Percentiles rank a stretch among this genome's conserved stretches.
Evolutionary conservation across 352 stramenopile species (phyloP).

Genomic region (Phytophthora hybrid): DNA sequence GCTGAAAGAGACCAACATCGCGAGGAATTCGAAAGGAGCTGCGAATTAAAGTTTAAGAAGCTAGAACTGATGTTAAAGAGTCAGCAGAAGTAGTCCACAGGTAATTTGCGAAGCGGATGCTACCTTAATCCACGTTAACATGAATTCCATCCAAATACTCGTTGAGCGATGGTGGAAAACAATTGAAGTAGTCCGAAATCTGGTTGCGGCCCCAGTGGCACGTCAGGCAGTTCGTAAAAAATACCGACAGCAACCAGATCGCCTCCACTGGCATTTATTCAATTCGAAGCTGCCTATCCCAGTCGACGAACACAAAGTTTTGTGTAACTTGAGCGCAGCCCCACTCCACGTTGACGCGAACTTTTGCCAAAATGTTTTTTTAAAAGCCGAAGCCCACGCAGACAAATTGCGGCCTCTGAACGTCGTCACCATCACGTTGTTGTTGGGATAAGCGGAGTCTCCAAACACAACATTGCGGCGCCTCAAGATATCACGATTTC

Average conservation of each 20-base stretch:
- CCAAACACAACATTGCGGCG: neutral
- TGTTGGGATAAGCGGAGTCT: conserved; percentile 1
- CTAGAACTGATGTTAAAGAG: no score
- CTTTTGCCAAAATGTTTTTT: neutral
- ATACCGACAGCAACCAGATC: no score
- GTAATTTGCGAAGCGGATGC: no score
- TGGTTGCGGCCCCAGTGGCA: conserved; percentile 1
- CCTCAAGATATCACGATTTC: no score
- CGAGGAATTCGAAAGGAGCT: no score
- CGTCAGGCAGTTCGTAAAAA: neutral
- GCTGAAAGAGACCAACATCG: no score
- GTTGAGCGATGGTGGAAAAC: neutral
- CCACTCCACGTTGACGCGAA: neutral
- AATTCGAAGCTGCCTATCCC: no score
- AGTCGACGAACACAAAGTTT: neutral
- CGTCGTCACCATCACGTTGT: conserved; percentile 2
- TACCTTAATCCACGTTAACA: neutral
- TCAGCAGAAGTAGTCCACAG: no score
- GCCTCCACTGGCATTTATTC: no score
- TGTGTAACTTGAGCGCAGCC: neutral
- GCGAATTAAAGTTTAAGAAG: no score
- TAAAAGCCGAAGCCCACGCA: neutral
- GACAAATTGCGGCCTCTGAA: no score
- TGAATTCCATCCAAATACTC: neutral
- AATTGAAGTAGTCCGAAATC: neutral